These are phyloP conservation scores for Malus hybrid DNA, from an alignment of 331 rosid genomes.

Conservation along the genomic window DNA sequence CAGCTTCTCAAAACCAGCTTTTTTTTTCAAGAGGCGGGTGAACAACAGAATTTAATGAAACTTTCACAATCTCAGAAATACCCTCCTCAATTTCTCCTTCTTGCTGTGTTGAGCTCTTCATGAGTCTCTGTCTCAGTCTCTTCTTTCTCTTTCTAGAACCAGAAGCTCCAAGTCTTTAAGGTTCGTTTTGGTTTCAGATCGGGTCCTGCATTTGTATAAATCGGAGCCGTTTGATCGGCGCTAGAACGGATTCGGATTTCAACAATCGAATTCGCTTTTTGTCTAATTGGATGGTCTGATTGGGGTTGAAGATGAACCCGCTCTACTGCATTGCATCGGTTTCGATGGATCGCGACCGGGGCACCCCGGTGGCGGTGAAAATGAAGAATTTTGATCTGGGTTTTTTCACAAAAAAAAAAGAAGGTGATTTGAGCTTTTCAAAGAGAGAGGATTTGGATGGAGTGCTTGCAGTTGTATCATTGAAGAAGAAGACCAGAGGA, in stretches of 20 bases:
- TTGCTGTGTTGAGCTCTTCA: conserved; percentile 19
- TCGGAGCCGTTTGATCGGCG: conserved; percentile 3
- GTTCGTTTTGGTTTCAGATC: conserved; percentile 11
- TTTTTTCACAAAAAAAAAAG: no score
- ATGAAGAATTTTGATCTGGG: no score
- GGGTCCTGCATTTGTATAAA: conserved; percentile 12
- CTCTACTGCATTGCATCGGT: conserved; percentile 99
- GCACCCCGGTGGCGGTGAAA: conserved; percentile 35
- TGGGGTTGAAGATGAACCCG: conserved; percentile 55
- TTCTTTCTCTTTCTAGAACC: neutral
- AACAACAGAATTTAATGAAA: no score
- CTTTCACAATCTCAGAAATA: no score
- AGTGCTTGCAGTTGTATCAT: no score
- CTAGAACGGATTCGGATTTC: neutral
- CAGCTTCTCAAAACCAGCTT: no score
- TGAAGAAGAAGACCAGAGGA: no score
- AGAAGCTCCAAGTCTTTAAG: conserved; percentile 11
- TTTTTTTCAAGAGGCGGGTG: no score
- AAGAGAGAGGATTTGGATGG: no score
- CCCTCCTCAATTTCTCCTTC: no score
- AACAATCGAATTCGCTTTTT: neutral
- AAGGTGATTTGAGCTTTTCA: no score
- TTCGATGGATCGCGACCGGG: conserved; percentile 83
- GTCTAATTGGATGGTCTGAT: neutral
- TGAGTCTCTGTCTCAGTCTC: neutral